phyloP scores from a whole-genome alignment of 345 rosid species.

The Murraya paniculata region DNA sequence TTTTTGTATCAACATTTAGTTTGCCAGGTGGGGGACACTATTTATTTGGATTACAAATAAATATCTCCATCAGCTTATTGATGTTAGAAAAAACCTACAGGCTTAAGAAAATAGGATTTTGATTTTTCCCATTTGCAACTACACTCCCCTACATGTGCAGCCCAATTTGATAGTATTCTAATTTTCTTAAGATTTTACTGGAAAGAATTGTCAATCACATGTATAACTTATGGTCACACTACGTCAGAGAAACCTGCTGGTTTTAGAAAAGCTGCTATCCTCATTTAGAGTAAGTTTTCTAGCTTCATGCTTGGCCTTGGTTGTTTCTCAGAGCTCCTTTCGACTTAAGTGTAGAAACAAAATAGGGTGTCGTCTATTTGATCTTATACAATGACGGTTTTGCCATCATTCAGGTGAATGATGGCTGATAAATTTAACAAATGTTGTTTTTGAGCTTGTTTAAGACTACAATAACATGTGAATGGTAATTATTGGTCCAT shows the following conservation, averaged over 20 bases:
- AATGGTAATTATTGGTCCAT: neutral
- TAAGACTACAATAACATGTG: neutral
- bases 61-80: neutral
- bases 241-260: neutral
- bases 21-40: neutral
- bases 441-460: neutral
- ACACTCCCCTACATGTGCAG: neutral
- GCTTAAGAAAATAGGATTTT: neutral
- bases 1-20: neutral
- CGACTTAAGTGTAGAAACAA: neutral
- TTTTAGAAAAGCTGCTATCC: neutral
- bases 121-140: neutral
- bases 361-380: neutral
- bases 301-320: slow-evolving; percentile 2
- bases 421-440: neutral
- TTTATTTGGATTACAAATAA: neutral
- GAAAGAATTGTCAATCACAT: neutral
- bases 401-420: neutral
- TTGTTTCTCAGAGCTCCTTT: neutral
- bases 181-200: neutral
- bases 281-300: neutral
- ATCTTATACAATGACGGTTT: neutral
- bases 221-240: neutral
- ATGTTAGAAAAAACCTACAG: neutral
- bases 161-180: neutral